Percentiles rank a stretch among this genome's conserved stretches.
Conservation (phyloP, 2,329 filamentous ascomycete species). For the Alternaria alternata region DNA sequence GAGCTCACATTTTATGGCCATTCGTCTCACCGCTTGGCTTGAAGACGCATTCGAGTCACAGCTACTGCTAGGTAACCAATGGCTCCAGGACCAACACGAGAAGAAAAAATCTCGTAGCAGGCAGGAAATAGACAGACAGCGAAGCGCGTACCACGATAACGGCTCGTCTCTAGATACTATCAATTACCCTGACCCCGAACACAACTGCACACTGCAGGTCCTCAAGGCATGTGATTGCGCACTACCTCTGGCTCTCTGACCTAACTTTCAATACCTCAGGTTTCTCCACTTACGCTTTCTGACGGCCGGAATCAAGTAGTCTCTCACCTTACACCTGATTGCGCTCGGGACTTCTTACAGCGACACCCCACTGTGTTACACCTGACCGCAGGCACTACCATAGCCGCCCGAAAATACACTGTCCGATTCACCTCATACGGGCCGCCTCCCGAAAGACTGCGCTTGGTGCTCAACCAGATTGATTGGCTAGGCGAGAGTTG, state of each 20-base stretch:
- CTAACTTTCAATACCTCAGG: constrained; percentile 17
- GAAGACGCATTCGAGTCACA: constrained; percentile 30
- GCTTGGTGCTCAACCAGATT: constrained; percentile 31
- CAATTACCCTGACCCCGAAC: constrained; percentile 16
- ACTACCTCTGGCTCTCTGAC: background rate
- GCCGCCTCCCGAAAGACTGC: constrained; percentile 27
- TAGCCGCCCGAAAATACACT: constrained; percentile 35
- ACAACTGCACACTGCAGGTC: constrained; percentile 30
- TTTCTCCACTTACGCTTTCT: constrained; percentile 33
- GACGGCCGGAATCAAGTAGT: constrained; percentile 37
- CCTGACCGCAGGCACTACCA: constrained; percentile 8
- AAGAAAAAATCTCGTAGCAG: constrained; percentile 13
- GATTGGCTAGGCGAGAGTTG: constrained; percentile 20
- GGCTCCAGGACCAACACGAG: constrained; percentile 28
- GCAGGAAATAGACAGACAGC: constrained; percentile 19
- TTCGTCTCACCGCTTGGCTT: constrained; percentile 32
- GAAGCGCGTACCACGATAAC: constrained; percentile 46
- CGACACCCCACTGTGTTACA: constrained; percentile 6
- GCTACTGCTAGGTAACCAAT: constrained; percentile 32
- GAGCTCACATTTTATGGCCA: constrained; percentile 20
- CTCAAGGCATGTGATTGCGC: constrained; percentile 28
- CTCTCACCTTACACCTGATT: constrained; percentile 24
- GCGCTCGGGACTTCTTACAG: constrained; percentile 16
- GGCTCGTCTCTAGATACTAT: constrained; percentile 45
- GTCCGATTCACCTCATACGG: constrained; percentile 41